phyloP scores from a whole-genome alignment of 257 asterid genomes.

The Solanum habrochaites region DNA sequence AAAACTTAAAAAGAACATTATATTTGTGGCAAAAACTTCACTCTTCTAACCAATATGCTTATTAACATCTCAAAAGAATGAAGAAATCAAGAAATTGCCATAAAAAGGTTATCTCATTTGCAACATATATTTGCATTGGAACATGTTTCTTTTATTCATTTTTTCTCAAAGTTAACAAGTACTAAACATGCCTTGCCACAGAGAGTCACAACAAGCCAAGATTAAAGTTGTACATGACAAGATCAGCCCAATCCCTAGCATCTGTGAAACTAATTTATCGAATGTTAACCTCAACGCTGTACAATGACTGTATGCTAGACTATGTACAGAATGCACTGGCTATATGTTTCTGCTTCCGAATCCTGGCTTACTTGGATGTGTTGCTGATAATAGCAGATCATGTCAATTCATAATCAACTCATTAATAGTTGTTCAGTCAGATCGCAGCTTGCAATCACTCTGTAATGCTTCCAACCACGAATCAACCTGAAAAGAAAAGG shows the following conservation, averaged over 20 bases:
- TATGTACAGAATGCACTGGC: not conserved
- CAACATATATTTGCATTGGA: not conserved
- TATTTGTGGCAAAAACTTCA: too few species aligned
- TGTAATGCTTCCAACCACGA: slow-evolving; percentile 65
- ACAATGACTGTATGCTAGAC: not conserved
- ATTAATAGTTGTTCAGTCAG: slow-evolving; percentile 6
- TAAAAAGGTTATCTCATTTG: not conserved
- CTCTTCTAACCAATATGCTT: too few species aligned
- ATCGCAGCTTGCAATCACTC: slow-evolving; percentile 33
- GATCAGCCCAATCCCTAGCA: not conserved
- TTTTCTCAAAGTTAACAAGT: not conserved
- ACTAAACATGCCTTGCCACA: not conserved
- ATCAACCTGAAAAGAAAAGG: slow-evolving; percentile 38
- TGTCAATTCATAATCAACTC: not conserved
- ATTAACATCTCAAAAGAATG: not conserved
- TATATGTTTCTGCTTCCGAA: not conserved
- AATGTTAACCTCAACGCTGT: not conserved
- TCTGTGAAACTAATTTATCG: not conserved
- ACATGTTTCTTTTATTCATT: not conserved
- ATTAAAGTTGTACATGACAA: not conserved
- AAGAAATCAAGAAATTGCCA: not conserved
- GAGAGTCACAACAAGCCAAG: not conserved
- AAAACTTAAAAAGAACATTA: too few species aligned
- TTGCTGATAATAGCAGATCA: not conserved
- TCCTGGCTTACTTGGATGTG: not conserved